Percentiles rank a stretch among this genome's conserved stretches.
Conservation (phyloP, 306 rosid genomes). For the Cyamopsis tetragonoloba region DNA sequence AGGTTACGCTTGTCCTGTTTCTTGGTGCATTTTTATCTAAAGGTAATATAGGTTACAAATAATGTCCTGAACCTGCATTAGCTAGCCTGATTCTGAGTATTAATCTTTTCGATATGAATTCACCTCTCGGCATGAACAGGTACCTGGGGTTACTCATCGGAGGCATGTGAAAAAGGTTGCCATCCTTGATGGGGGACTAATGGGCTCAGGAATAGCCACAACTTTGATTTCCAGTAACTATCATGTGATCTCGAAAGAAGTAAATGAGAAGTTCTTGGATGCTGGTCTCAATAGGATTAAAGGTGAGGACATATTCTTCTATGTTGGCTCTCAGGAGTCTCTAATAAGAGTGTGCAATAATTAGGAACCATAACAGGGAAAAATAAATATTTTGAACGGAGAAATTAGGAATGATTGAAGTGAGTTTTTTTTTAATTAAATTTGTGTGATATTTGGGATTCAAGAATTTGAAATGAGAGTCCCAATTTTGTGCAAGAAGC, state of each 20-base stretch:
- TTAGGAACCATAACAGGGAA: no score
- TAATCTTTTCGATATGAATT: not conserved
- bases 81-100: not conserved
- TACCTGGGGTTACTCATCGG: constrained; percentile 82
- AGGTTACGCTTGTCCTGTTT: not conserved
- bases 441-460: no score
- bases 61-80: not conserved
- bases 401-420: no score
- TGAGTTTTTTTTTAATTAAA: no score
- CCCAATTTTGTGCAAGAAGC: no score
- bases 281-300: constrained; percentile 80
- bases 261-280: constrained; percentile 77
- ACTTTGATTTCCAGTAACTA: constrained; percentile 70
- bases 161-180: constrained; percentile 79
- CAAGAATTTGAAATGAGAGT: no score
- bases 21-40: no score
- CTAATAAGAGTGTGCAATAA: no score
- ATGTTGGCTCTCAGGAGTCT: constrained; percentile 10
- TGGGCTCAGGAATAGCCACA: constrained; percentile 99
- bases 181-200: constrained; percentile 89
- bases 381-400: no score
- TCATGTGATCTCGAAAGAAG: constrained; percentile 86
- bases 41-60: no score
- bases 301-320: constrained; percentile 50
- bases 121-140: constrained; percentile 44